Base-by-base conservation (phyloP, 805 yeast species). In the Cyberlindnera subsufficiens region DNA sequence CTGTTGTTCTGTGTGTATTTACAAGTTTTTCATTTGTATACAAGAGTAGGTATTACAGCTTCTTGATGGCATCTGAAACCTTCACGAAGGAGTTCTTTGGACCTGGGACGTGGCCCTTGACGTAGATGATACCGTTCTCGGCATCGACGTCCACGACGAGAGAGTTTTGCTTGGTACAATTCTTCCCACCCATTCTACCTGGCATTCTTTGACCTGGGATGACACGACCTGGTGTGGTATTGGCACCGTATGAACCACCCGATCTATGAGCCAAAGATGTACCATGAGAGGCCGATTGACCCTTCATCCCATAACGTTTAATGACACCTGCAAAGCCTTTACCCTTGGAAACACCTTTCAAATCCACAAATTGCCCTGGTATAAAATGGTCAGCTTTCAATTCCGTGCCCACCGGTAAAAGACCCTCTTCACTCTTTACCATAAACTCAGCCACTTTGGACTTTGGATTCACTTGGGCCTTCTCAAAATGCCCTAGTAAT, bases 141-240 rank as follows among this genome's bases (percentile, higher is more conserved):
- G 82, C 88, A 61, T 86, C 90, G 10, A 82, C 82, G 59, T 84
- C 85, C 58, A 93, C 69, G 18, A 93, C 82, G 59, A 81, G 74
- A 20, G 80, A 72, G 62, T 88, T 90, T 61, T 80, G 85, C 20
- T 80, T 76, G 4, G 98, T 91, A 47, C 77, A 75, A 53, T 70
- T 72, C 42, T 76, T 72, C 48, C 78, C 82, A 52, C 99, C 99
- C 93, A 90, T 83, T 64, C 86, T 86, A 51, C 99, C 99, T 31
- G 98, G 95, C 99, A 93, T 91, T 67, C 89, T 91, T 69, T 87
- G 90, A 19, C 97, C 98, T 14, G 97, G 98, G 49, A 89, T 71
- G 41, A 89, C 87, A 71, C 99, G 85, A 58, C 96, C 97, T 13
- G 99, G 99, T 49, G 87, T 84, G 52, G 93, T 95, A 59, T 86